Evolutionary conservation across 2,329 filamentous ascomycete genomes (phyloP), one percentile per base, ranked within the genome.

Genomic region (Orbilia javanica): DNA sequence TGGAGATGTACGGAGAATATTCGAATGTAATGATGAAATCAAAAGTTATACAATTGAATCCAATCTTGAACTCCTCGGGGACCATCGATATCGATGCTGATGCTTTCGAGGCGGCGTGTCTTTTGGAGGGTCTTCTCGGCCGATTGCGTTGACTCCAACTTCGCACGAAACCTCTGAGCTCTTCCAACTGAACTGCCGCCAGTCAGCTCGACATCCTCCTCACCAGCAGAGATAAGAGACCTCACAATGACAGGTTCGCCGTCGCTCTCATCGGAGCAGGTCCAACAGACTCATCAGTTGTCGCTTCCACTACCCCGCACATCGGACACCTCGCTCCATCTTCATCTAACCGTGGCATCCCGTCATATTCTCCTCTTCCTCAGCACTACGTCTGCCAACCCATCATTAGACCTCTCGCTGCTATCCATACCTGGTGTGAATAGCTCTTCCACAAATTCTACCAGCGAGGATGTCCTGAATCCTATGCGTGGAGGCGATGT

Each of bases 281-380:
- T 15, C 25, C 50, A 60, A 15, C 27, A 52, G 79, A 67, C 80
- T 1, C 81, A 84, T 31, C 84, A 90, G 81, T 83, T 91, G 10
- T 89, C 89, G 0, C 85, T 91, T 25, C 88, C 88, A 4, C 85
- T 92, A 22, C 89, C 90, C 10, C 86, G 86, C 77, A 87, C 89
- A 0, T 83, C 89, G 18, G 89, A 90, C 81, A 89, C 89, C 6
- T 88, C 87, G 79, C 87, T 92, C 78, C 88, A 90, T 82, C 82
- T 90, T 39, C 88, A 88, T 50, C 83, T 92, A 60, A 89, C 88
- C 15, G 86, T 88, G 69, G 88, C 88, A 76, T 84, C 87, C 44
- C 90, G 88, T 81, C 88, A 87, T 31, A 84, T 90, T 69, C 83
- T 89, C 67, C 83, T 91, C n/a, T 89, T 89, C 81, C 84, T 91